Conservation (phyloP, 106 monocot genomes). For the Platanthera zijinensis region DNA sequence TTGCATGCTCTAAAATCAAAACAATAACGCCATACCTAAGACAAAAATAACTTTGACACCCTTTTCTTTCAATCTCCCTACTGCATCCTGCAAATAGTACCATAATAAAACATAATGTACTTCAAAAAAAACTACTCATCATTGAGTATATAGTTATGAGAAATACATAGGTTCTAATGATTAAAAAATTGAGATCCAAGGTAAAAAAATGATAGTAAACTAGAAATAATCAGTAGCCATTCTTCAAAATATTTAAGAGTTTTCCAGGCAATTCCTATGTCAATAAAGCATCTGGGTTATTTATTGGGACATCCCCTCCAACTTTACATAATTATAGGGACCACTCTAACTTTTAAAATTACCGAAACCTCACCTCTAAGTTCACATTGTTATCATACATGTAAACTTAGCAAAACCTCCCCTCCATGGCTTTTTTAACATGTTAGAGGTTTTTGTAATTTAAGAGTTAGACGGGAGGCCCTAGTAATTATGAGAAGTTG, state of each 20-base stretch:
- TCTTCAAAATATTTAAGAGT: not conserved
- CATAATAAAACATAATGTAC: not conserved
- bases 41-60: slow-evolving; percentile 4
- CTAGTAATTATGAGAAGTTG: no score
- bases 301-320: no score
- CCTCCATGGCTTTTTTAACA: no score
- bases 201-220: not conserved
- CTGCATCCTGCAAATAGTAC: not conserved
- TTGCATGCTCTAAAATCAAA: not conserved
- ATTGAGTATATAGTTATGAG: not conserved
- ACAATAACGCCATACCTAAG: not conserved
- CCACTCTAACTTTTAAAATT: no score
- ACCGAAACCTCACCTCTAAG: not conserved
- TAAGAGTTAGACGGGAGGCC: no score
- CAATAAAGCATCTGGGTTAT: not conserved
- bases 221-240: not conserved
- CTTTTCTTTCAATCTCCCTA: slow-evolving; percentile 1
- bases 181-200: not conserved
- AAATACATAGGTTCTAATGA: not conserved
- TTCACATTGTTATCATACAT: not conserved
- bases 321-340: no score
- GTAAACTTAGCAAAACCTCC: not conserved
- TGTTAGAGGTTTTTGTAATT: no score
- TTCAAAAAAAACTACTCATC: not conserved
- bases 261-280: not conserved